Evolutionary conservation across 805 yeast species (phyloP).

Genomic region (Wickerhamiella nectarea): DNA sequence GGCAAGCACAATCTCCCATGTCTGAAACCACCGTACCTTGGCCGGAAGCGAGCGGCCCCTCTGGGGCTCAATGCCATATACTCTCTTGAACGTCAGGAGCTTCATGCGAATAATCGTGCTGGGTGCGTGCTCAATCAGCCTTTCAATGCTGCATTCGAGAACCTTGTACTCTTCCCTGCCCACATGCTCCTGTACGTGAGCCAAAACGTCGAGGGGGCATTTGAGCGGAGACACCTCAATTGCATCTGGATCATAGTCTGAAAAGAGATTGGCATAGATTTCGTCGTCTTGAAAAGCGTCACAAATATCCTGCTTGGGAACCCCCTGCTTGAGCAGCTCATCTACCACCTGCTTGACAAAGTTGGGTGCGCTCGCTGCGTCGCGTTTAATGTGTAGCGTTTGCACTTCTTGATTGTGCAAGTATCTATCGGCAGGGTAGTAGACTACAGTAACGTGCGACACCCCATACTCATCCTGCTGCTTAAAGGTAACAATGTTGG

Average conservation of each 20-base stretch:
- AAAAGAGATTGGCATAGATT: not conserved
- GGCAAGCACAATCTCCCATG: not conserved
- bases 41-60: constrained; percentile 1
- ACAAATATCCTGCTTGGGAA: not conserved
- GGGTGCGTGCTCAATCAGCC: not conserved
- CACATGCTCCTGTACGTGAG: not conserved
- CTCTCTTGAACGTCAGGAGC: not conserved
- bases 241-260: not conserved
- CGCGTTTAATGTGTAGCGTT: not conserved
- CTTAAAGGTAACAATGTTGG: not conserved
- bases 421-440: not conserved
- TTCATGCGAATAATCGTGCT: not conserved
- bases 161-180: not conserved
- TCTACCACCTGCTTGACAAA: not conserved
- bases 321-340: constrained; percentile 1
- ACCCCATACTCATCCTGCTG: not conserved
- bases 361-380: not conserved
- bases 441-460: not conserved
- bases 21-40: not conserved
- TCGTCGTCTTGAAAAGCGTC: not conserved
- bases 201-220: not conserved
- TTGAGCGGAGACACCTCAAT: not conserved
- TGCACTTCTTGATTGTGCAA: not conserved
- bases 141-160: not conserved
- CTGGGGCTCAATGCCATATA: not conserved